Evolutionary conservation across 345 rosid species (phyloP).

Genomic region (Anacardium occidentale): DNA sequence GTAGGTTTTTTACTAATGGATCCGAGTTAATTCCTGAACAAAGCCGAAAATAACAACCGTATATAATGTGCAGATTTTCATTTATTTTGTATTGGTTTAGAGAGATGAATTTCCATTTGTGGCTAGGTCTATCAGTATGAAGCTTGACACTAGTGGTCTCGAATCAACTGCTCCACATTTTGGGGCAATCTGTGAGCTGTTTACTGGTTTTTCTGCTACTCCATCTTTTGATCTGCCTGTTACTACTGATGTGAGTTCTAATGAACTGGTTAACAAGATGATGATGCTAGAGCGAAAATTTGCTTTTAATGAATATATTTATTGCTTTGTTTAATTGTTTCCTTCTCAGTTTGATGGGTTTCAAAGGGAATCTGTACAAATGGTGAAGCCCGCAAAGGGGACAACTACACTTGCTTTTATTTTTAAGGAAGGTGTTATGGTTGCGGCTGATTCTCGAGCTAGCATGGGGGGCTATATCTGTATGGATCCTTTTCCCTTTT

Average conservation of each 20-base stretch:
- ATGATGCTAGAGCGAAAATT: not conserved
- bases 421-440: constrained; percentile 93
- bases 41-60: not conserved
- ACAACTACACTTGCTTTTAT: constrained; percentile 97
- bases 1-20: not conserved
- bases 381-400: constrained; percentile 96
- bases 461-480: constrained; percentile 99
- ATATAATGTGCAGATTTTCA: not conserved
- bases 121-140: constrained; percentile 44
- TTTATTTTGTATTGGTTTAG: not conserved
- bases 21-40: not conserved
- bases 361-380: constrained; percentile 74
- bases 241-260: constrained; percentile 62
- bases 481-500: constrained; percentile 31
- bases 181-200: constrained; percentile 39
- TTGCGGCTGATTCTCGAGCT: constrained; percentile 99
- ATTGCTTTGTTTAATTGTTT: not conserved
- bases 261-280: not conserved
- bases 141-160: constrained; percentile 81
- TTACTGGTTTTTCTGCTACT: constrained; percentile 43
- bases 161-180: constrained; percentile 46
- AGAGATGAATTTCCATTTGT: not conserved
- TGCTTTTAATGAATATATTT: too few relatives aligned
- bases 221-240: constrained; percentile 70
- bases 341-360: constrained; percentile 84